These are phyloP conservation scores for Hypomontagnella monticulosa DNA, from an alignment of 495 filamentous ascomycete species.

Conservation along the genomic window DNA sequence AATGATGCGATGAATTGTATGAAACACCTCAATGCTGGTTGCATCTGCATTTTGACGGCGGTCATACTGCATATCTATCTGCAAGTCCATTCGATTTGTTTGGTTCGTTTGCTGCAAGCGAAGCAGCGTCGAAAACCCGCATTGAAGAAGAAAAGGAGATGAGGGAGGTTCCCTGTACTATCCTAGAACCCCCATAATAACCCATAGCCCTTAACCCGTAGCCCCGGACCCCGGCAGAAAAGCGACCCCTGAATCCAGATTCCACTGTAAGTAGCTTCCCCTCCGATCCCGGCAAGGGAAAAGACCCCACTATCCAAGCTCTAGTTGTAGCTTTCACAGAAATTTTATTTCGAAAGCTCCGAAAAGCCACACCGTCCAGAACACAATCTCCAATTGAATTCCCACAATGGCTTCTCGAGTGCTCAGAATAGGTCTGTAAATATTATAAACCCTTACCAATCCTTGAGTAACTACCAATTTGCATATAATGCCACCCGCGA, in stretches of 20 bases:
- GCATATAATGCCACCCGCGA: neutral
- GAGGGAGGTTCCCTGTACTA: no score
- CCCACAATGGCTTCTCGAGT: conserved; percentile 63
- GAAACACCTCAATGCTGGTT: neutral
- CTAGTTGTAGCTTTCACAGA: conserved; percentile 16
- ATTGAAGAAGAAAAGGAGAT: no score
- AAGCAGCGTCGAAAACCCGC: neutral
- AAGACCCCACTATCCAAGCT: conserved; percentile 22
- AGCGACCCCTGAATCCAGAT: neutral
- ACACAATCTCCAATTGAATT: conserved; percentile 29
- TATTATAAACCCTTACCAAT: neutral
- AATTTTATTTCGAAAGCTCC: conserved; percentile 22
- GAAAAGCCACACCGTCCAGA: conserved; percentile 13
- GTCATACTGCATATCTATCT: conserved; percentile 2
- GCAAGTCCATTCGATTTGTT: neutral
- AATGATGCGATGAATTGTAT: conserved; percentile 9
- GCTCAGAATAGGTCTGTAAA: conserved; percentile 66
- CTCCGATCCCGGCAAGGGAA: conserved; percentile 36
- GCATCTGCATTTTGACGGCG: conserved; percentile 7
- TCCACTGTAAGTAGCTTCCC: neutral
- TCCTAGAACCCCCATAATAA: no score
- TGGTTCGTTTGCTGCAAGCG: neutral
- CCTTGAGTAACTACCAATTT: neutral
- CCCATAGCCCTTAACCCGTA: neutral
- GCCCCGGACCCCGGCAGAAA: neutral